Base-by-base conservation (phyloP, 2,329 filamentous ascomycete genomes). In the Madurella fahalii region DNA sequence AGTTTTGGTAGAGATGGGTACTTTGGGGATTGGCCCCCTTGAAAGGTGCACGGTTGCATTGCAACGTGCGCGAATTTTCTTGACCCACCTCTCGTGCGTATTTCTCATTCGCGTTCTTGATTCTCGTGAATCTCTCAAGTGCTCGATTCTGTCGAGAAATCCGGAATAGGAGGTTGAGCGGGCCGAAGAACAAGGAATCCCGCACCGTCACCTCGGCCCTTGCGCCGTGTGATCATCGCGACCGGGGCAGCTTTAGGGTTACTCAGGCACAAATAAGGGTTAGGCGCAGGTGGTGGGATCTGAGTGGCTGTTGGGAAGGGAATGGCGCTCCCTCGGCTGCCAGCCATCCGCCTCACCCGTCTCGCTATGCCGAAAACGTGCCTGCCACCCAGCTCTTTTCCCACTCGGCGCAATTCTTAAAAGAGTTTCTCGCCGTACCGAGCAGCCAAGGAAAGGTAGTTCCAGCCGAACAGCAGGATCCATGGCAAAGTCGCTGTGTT, bases 291-390 rank as follows among this genome's bases (percentile, higher is more conserved):
- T n/a, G 25, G 25, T 25, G 4, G 25, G 25, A 25, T n/a, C n/a
- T n/a, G n/a, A n/a, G n/a, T n/a, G n/a, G n/a, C 50, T 47, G 47
- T 32, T 34, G 17, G 42, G 34, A 45, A 45, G 20, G 34, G 50
- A n/a, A 44, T 37, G 13, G 34, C 9, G 37, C 43, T 49, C 41
- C 34, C 31, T 45, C 17, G 47, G 47, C 42, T 16, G 18, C 41
- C 54, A 53, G 46, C 51, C 52, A 51, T 51, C 54, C 51, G 40
- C 40, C 51, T 32, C 50, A 47, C 52, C 55, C 48, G 48, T 39
- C 32, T 31, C 55, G 52, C 55, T 49, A 57, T 25, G 15, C 55
- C 52, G 13, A 15, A 54, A 40, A 44, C 17, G 48, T 18, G n/a
- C 25, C 25, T 9, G n/a, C 47, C 53, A 50, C 51, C 43, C 46